Base-by-base conservation (phyloP, 1,284 basidiomycete species). In the Leccinum pseudoinsigne region DNA sequence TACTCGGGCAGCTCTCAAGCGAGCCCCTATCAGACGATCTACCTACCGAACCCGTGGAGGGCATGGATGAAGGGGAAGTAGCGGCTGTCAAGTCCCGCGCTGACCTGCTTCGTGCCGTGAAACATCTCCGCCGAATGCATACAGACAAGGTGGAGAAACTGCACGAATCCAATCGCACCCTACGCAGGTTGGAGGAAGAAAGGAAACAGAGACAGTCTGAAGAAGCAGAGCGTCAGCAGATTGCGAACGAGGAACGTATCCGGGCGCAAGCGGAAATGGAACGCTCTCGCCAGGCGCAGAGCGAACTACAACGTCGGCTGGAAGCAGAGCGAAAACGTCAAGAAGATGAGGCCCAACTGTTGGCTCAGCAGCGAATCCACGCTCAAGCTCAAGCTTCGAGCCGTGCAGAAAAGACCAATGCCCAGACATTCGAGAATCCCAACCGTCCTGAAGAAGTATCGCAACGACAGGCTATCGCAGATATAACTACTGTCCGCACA, bases 51-150 rank as follows among this genome's bases (percentile, higher is more conserved):
- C 45, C 56, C 3, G 63, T 65, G 38, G 65, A 72, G n/a, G 63
- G 58, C 21, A 74, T 76, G 74, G 21, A 54, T 38, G 66, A 71
- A 23, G 67, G 71, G 14, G 72, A 74, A 58, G 58, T 51, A 16
- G 31, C 60, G 5, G 40, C 2, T n/a, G 58, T 74, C 57, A 56
- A 62, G 55, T 34, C 36, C 4, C 65, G 63, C 5, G 65, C 68
- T 12, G 59, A 57, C 5, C 59, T 69, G 53, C 61, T 71, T 59
- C 5, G 16, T 5, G 50, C 51, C 14, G 8, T 75, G 21, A 63
- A 66, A n/a, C 58, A 65, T 31, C 57, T 71, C 61, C 68, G 66
- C 12, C 62, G 62, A 55, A 64, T 66, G 60, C 67, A 71, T 45
- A 26, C 56, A 18, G 65, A 69, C 28, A 71, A 65, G 57, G 26